Evolutionary conservation across 2,329 filamentous ascomycete species (phyloP).

Genomic region (Aspergillus hortae): DNA sequence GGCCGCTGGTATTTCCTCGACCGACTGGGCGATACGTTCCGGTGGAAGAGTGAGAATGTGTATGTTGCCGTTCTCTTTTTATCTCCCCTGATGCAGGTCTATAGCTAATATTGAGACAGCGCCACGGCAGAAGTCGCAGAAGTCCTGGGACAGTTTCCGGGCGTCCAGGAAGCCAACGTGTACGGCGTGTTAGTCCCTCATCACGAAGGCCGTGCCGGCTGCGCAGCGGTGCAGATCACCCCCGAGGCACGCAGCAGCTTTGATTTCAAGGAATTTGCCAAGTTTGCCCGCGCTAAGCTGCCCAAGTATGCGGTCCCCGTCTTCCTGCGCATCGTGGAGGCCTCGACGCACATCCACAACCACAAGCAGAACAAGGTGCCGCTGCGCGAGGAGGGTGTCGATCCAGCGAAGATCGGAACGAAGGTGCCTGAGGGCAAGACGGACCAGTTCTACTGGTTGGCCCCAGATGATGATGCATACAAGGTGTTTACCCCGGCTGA

Average conservation of each 20-base stretch:
- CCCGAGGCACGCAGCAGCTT: conserved; percentile 49
- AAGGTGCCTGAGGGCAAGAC: conserved; percentile 42
- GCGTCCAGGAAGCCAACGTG: conserved; percentile 64
- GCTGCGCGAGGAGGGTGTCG: conserved; percentile 63
- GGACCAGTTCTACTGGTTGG: conserved; percentile 52
- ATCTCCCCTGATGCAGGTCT: not conserved
- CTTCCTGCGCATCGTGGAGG: conserved; percentile 62
- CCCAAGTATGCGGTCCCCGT: conserved; percentile 73
- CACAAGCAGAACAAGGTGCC: conserved; percentile 78
- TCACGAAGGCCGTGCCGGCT: conserved; percentile 67
- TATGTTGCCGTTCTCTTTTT: conserved; percentile 24
- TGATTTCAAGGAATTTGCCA: conserved; percentile 58
- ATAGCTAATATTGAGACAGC: conserved; percentile 8
- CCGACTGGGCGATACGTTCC: conserved; percentile 68
- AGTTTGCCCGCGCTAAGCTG: conserved; percentile 56
- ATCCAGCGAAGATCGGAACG: conserved; percentile 48
- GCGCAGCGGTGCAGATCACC: conserved; percentile 55
- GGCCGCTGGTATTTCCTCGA: conserved; percentile 70
- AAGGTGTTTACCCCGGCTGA: conserved; percentile 56
- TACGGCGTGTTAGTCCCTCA: conserved; percentile 65
- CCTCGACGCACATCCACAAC: conserved; percentile 52
- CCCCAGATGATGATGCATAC: conserved; percentile 51
- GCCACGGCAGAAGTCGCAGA: conserved; percentile 64
- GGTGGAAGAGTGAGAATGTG: conserved; percentile 71
- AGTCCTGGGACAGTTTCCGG: conserved; percentile 57